These are phyloP conservation scores for Chlamydomonas applanata DNA, from an alignment of 139 green algal genomes.

Conservation along the genomic window DNA sequence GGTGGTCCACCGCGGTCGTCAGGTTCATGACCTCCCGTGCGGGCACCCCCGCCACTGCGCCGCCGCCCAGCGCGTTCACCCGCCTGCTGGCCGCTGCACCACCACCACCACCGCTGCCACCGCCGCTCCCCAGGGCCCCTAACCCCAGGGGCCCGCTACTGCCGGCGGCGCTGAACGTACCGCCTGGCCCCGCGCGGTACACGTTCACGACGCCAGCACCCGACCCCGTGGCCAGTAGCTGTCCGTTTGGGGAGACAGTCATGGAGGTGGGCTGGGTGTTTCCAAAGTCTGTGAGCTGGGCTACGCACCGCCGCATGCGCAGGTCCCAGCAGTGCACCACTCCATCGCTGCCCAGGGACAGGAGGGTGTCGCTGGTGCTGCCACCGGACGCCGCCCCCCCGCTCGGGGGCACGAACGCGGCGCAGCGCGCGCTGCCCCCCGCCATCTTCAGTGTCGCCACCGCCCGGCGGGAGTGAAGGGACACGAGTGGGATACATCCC, in stretches of 20 bases:
- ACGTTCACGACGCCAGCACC: slow-evolving; percentile 85
- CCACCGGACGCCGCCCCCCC: too few species aligned
- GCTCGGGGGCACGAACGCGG: slow-evolving; percentile 56
- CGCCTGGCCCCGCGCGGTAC: slow-evolving; percentile 52
- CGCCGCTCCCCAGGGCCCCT: too few species aligned
- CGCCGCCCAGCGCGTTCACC: too few species aligned
- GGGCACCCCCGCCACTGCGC: too few species aligned
- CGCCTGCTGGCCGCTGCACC: too few species aligned
- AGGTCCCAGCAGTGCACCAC: slow-evolving; percentile 92
- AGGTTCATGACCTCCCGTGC: slow-evolving; percentile 76
- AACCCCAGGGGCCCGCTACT: not conserved
- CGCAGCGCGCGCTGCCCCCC: slow-evolving; percentile 63
- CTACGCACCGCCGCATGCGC: slow-evolving; percentile 77
- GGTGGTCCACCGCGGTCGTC: slow-evolving; percentile 77
- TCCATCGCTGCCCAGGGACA: slow-evolving; percentile 64
- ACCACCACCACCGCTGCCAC: too few species aligned
- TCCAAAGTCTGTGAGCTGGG: slow-evolving; percentile 72
- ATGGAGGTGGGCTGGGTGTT: slow-evolving; percentile 48
- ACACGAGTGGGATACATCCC: slow-evolving; percentile 72
- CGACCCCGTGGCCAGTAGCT: slow-evolving; percentile 68
- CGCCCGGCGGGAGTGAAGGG: slow-evolving; percentile 61
- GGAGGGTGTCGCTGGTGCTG: too few species aligned
- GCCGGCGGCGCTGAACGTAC: not conserved
- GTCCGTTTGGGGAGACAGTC: slow-evolving; percentile 54
- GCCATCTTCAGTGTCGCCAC: slow-evolving; percentile 84